Evolutionary conservation across 202 grass and related monocot genomes (phyloP), one percentile per base, ranked within the genome.

Genomic region (Zizania palustris): DNA sequence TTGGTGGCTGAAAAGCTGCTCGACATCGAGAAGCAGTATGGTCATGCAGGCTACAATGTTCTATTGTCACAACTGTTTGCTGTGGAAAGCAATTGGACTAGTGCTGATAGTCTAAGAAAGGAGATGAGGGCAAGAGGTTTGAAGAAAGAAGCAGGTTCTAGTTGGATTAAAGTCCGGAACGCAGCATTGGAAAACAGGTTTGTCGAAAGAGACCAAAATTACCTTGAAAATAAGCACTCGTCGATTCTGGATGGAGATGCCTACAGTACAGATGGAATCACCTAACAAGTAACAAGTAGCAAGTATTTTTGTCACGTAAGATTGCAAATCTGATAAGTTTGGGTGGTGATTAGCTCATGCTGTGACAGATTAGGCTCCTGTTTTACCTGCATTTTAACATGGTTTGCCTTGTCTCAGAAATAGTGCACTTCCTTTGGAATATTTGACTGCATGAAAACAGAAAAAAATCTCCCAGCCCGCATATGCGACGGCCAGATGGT

Each of bases 71-170:
- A 98, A 57, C 50, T 92, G 20, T 90, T 90, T 85, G 80, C 91
- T 58, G 70, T 79, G 22, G 89, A 90, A 18, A 61, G 71, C 63
- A 82, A 90, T 65, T 94, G 86, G 86, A 88, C 68, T 75, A 88
- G 72, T 72, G 91, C 85, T 73, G 89, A 92, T 69, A 90, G 45
- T 48, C 66, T 98, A 71, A 94, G 85, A 78, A 98, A 84, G 62
- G 91, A 98, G 85, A 85, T 90, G 85, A 77, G 82, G 54, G 54
- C 74, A 69, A 90, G 90, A 76, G 61, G 90, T 1, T 34, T 73
- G 81, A 80, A 43, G 42, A 90, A 88, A 60, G 57, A 71, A 18
- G 62, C 67, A 20, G 91, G 91, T 21, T 90, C 91, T 56, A 90
- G 75, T 81, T 90, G 87, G 91, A 81, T 93, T 61, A 65, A 83